Conservation (phyloP, 176 grass and related monocot genomes). For the Urochloa ruziziensis region DNA sequence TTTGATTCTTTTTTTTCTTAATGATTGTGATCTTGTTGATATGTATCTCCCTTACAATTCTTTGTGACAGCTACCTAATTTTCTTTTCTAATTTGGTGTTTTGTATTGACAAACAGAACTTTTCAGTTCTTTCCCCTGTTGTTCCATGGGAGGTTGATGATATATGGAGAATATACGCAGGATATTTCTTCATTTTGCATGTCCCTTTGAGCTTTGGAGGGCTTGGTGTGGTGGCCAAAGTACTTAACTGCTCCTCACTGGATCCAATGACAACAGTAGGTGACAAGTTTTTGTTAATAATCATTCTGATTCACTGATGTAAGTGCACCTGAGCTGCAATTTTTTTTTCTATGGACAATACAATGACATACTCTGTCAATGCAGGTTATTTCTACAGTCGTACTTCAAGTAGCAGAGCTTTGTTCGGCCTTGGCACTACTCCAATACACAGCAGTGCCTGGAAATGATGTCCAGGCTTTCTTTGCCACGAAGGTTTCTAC, state of each 20-base stretch:
- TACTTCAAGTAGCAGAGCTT: conserved; percentile 64
- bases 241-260: conserved; percentile 52
- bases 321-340: not conserved
- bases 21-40: not conserved
- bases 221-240: conserved; percentile 56
- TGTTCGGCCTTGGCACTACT: conserved; percentile 48
- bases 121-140: conserved; percentile 48
- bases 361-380: conserved; percentile 18
- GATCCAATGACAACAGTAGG: conserved; percentile 67
- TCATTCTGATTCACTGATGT: not conserved
- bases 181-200: conserved; percentile 79
- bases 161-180: conserved; percentile 77
- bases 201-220: conserved; percentile 90
- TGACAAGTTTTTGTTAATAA: not conserved
- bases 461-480: conserved; percentile 37
- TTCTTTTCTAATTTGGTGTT: not conserved
- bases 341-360: not conserved
- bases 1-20: not conserved
- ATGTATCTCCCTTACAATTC: not conserved
- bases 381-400: conserved; percentile 51
- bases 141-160: conserved; percentile 71
- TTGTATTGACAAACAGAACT: conserved; percentile 33
- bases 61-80: not conserved
- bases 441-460: conserved; percentile 46
- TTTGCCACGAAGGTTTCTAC: conserved; percentile 40